phyloP scores from a whole-genome alignment of 2,329 filamentous ascomycete species.

The Fusarium mangiferae region DNA sequence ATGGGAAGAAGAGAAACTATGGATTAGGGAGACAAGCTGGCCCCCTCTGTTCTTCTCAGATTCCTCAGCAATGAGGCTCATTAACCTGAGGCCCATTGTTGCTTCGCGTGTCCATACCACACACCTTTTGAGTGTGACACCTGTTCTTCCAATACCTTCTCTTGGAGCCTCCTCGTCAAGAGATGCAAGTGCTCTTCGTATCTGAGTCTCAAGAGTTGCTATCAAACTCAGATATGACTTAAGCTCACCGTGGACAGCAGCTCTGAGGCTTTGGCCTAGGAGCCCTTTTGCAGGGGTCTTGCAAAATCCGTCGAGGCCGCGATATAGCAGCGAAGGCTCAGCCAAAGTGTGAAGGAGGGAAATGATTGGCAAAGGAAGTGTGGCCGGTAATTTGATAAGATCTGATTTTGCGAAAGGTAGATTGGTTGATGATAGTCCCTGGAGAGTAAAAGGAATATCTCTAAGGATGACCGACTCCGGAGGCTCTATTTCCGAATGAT shows the following conservation, averaged over 20 bases:
- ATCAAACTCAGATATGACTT: constrained; percentile 91
- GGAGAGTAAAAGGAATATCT: constrained; percentile 91
- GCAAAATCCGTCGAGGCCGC: constrained; percentile 81
- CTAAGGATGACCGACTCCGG: constrained; percentile 74
- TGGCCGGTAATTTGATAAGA: constrained; percentile 78
- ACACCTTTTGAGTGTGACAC: constrained; percentile 93
- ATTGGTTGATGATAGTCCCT: constrained; percentile 89
- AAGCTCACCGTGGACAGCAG: constrained; percentile 85
- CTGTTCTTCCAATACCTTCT: constrained; percentile 81
- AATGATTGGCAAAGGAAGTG: constrained; percentile 84
- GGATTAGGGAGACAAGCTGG: constrained; percentile 91
- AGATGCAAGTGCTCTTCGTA: constrained; percentile 80
- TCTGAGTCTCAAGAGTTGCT: constrained; percentile 91
- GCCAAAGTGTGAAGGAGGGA: constrained; percentile 89
- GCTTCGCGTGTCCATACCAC: constrained; percentile 98
- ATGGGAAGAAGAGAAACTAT: constrained; percentile 91
- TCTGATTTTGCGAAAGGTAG: constrained; percentile 78
- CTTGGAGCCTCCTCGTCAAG: constrained; percentile 75
- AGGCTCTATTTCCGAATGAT: constrained; percentile 67
- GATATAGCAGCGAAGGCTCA: constrained; percentile 93
- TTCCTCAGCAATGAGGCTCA: constrained; percentile 95
- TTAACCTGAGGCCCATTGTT: constrained; percentile 91
- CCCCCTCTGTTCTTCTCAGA: constrained; percentile 85
- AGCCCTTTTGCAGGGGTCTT: constrained; percentile 83
- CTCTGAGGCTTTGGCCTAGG: constrained; percentile 90